Base-by-base conservation (phyloP, 1,139 yeast species). In the Nakaseomyces glabratus region DNA sequence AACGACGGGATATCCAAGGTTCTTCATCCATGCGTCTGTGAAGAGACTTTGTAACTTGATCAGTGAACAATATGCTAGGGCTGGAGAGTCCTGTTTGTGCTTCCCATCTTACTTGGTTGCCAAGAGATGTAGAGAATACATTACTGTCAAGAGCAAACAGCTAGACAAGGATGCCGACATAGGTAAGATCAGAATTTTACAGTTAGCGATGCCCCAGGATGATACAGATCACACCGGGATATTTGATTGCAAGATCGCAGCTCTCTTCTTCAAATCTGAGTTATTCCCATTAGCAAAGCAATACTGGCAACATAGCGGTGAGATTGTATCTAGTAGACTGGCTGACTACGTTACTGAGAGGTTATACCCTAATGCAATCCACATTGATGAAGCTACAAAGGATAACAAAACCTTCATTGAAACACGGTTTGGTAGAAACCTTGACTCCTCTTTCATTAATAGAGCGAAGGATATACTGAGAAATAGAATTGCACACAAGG, bases 301-400 rank as follows among this genome's bases (percentile, higher is more conserved):
- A 47, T 90, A 82, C 60, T 90, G 98, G 98, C 96, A 88, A 56
- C 96, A 88, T 52, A 68, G 94, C 0, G 98, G 98, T 20, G 97
- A 90, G 58, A 95, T 95, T 8, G 72, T 90, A 30, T 82, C 95
- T 14, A 82, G 95, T n/a, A 65, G 97, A 49, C 64, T 79, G 58
- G 96, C 88, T 1, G 96, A 88, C 56, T 90, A 84, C 52, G 75
- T 82, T 28, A 11, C 13, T 11, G 30, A 18, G 11, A 17, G 30
- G 14, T 59, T 81, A 39, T 73, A 72, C 40, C 82, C 75, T 46
- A 62, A 82, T 28, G 51, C 59, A 12, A 54, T 57, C 25, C 52
- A 50, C 23, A 57, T 49, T 43, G 45, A 46, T 15, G 23, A 25
- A 9, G 20, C 30, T n/a, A 15, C 30, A 6, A 54, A 30, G 66